A percentile compares a stretch with the other conserved stretches of the same genome.
Conservation (phyloP, 225 moss, liverwort and hornwort genomes). For the Pleurozium schreberi region DNA sequence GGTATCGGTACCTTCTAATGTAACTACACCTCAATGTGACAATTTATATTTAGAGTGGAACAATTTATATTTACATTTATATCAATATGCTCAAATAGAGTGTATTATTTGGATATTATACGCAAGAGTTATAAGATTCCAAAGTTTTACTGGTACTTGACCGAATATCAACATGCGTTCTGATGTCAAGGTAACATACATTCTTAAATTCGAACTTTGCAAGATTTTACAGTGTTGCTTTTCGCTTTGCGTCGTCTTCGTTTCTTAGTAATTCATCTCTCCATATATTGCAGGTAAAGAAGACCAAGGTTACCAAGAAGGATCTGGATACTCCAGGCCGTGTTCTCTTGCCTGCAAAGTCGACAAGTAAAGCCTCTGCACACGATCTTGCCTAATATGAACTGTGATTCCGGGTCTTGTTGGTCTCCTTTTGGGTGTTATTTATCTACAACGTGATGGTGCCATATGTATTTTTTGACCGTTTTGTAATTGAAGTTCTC, state of each 20-base stretch:
- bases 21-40: background rate
- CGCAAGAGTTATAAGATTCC: too few species aligned
- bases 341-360: background rate
- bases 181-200: background rate
- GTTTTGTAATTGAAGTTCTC: background rate
- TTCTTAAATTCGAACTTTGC: background rate
- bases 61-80: background rate
- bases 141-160: background rate
- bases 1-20: background rate
- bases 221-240: background rate
- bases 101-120: background rate
- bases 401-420: background rate
- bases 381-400: background rate
- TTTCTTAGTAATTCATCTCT: background rate
- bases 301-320: background rate
- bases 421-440: background rate
- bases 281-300: slow-evolving; percentile 9
- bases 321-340: background rate
- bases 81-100: background rate
- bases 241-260: background rate
- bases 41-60: background rate
- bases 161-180: background rate
- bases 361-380: slow-evolving; percentile 1
- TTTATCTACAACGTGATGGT: background rate
- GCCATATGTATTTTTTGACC: background rate